These are phyloP conservation scores for Gossypium anomalum DNA, from an alignment of 345 rosid species.

Conservation along the genomic window DNA sequence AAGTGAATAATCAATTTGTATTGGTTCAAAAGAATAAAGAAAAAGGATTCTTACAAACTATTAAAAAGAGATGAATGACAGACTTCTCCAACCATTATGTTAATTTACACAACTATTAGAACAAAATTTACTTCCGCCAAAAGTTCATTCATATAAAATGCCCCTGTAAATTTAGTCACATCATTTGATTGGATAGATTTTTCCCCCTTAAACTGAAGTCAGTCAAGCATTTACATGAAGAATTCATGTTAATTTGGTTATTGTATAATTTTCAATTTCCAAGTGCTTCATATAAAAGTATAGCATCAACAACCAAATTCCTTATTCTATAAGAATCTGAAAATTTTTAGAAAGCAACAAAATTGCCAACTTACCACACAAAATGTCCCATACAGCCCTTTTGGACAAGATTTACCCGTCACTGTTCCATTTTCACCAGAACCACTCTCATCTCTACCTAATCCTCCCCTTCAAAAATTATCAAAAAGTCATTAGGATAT, in stretches of 20 bases:
- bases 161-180: background rate
- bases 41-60: background rate
- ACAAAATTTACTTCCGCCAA: background rate
- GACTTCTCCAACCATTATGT: background rate
- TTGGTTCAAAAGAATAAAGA: background rate
- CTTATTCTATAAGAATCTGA: background rate
- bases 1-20: background rate
- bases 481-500: background rate
- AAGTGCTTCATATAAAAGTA: background rate
- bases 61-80: background rate
- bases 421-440: constrained; percentile 80
- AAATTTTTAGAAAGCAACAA: background rate
- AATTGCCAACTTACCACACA: constrained; percentile 52
- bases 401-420: constrained; percentile 89
- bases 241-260: background rate
- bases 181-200: background rate
- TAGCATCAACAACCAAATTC: background rate
- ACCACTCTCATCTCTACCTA: constrained; percentile 47
- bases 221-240: background rate
- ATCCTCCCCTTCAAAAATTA: constrained; percentile 63
- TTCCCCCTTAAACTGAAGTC: background rate
- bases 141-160: background rate
- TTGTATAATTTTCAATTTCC: background rate
- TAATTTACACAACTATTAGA: background rate
- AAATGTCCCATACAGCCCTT: constrained; percentile 85